Conservation (phyloP, 495 filamentous ascomycete species). For the Annulohypoxylon bovei region DNA sequence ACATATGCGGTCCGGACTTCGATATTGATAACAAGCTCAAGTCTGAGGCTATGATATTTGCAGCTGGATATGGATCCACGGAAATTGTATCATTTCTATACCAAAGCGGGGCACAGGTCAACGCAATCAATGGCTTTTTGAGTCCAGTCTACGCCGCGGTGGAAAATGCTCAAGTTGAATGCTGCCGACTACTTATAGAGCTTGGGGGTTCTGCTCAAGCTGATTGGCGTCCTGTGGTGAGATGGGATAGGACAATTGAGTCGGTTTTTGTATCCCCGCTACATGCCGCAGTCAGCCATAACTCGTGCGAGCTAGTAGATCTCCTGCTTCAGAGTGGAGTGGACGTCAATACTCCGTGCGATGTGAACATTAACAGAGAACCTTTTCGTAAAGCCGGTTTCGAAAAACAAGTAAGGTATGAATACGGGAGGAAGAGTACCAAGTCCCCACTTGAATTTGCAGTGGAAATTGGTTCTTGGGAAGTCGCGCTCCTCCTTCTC, state of each 20-base stretch:
- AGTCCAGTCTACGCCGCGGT: slow-evolving; percentile 18
- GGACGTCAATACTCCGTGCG: background rate
- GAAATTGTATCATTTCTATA: slow-evolving; percentile 23
- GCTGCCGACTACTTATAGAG: slow-evolving; percentile 13
- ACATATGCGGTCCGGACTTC: background rate
- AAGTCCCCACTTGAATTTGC: background rate
- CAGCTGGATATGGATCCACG: slow-evolving; percentile 16
- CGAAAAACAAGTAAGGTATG: no score
- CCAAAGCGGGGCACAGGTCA: background rate
- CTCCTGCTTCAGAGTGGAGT: background rate
- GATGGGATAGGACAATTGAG: background rate
- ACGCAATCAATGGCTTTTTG: background rate
- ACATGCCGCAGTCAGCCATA: background rate
- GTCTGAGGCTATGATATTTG: slow-evolving; percentile 15
- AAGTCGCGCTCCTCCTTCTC: background rate
- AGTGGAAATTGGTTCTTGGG: background rate
- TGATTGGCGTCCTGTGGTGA: background rate
- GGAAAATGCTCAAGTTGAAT: background rate
- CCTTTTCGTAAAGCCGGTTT: no score
- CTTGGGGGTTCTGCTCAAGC: slow-evolving; percentile 15
- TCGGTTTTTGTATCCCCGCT: background rate
- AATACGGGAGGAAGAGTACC: no score
- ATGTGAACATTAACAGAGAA: background rate
- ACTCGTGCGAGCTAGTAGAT: background rate
- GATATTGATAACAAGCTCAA: background rate